phyloP scores from a whole-genome alignment of 1,284 basidiomycete species.

The Coniferiporia weirii region DNA sequence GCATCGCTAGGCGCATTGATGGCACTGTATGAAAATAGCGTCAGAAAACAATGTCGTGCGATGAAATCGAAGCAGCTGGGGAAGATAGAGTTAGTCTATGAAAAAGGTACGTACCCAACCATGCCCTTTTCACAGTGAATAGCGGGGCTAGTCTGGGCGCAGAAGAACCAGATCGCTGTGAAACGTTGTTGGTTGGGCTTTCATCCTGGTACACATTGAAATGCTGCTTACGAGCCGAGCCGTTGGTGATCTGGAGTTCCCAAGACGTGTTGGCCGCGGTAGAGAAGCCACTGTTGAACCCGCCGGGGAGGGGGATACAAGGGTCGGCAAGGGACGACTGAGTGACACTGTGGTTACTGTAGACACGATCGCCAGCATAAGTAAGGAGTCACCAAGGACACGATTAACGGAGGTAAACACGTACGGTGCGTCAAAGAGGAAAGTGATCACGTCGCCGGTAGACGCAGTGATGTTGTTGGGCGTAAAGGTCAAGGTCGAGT shows the following conservation, averaged over 20 bases:
- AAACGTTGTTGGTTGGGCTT: neutral
- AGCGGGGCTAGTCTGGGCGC: constrained; percentile 10
- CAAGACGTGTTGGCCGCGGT: constrained; percentile 6
- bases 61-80: neutral
- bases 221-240: constrained; percentile 16
- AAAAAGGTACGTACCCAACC: constrained; percentile 16
- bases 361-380: neutral
- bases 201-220: neutral
- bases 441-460: constrained; percentile 10
- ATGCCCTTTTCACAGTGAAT: constrained; percentile 19
- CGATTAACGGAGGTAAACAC: neutral
- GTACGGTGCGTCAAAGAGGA: constrained; percentile 10
- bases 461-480: constrained; percentile 1
- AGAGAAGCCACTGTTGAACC: constrained; percentile 18
- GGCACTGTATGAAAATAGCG: neutral
- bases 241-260: constrained; percentile 19
- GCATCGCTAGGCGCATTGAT: constrained; percentile 5
- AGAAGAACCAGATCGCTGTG: constrained; percentile 20
- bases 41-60: neutral
- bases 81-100: neutral
- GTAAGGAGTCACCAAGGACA: neutral
- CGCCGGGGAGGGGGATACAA: constrained; percentile 17
- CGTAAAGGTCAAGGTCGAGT: constrained; percentile 3
- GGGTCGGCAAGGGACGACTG: constrained; percentile 19
- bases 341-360: constrained; percentile 18